A percentile compares a stretch with the other conserved stretches of the same genome.
These are phyloP conservation scores for Geranium incanum DNA, from an alignment of 441 rosid genomes.

Conservation along the genomic window DNA sequence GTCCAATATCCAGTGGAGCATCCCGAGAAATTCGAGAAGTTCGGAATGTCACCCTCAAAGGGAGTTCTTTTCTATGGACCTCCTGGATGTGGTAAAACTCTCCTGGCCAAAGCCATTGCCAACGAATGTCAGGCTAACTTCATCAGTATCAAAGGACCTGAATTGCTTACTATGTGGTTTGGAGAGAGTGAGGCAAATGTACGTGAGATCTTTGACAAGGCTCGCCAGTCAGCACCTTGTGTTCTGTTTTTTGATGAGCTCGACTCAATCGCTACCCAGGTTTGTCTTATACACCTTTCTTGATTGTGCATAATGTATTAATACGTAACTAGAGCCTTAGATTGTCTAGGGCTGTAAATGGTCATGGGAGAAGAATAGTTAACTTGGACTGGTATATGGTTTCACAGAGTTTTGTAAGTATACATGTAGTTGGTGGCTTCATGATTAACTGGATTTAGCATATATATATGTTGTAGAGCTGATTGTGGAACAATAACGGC, in stretches of 20 bases:
- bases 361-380: not conserved
- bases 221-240: conserved; percentile 20
- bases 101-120: conserved; percentile 23
- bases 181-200: conserved; percentile 23
- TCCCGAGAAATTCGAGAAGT: conserved; percentile 7
- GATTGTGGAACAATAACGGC: too few relatives aligned
- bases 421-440: not conserved
- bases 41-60: conserved; percentile 19
- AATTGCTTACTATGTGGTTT: conserved; percentile 22
- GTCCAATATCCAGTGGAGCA: conserved; percentile 19
- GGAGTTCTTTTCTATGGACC: conserved; percentile 23
- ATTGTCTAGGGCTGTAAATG: not conserved
- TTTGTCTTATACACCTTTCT: not conserved
- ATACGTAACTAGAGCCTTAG: not conserved
- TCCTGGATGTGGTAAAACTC: conserved; percentile 22
- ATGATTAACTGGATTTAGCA: not conserved
- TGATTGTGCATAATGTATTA: not conserved
- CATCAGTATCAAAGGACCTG: conserved; percentile 22
- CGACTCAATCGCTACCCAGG: conserved; percentile 23
- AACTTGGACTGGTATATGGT: not conserved
- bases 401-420: not conserved
- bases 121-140: conserved; percentile 22
- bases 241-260: conserved; percentile 23
- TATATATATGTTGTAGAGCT: not conserved
- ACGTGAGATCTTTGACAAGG: conserved; percentile 22